Evolutionary conservation across 768 basidiomycete genomes (phyloP).

Genomic region (Rhizopogon rudus): DNA sequence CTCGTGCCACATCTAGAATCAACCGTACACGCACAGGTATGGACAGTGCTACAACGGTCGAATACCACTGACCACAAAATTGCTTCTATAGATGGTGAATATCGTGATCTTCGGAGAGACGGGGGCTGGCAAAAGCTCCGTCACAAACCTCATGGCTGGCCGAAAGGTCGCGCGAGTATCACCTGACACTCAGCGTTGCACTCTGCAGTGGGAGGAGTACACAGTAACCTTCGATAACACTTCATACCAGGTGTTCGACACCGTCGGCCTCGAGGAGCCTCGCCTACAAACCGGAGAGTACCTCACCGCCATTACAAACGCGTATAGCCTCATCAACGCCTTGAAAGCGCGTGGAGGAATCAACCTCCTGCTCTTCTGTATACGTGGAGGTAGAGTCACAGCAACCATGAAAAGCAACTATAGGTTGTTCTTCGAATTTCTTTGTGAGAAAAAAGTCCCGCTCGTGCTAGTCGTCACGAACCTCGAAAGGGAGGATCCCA

Average conservation of each 20-base stretch:
- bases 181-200: slow-evolving; percentile 30
- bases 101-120: slow-evolving; percentile 42
- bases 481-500: slow-evolving; percentile 29
- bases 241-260: slow-evolving; percentile 27
- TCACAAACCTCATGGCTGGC: slow-evolving; percentile 30
- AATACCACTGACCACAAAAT: neutral
- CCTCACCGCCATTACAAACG: slow-evolving; percentile 25
- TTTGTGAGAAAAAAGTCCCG: slow-evolving; percentile 31
- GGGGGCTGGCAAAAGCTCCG: slow-evolving; percentile 31
- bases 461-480: slow-evolving; percentile 33
- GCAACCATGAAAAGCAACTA: slow-evolving; percentile 35
- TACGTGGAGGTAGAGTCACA: slow-evolving; percentile 37
- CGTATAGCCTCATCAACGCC: slow-evolving; percentile 27
- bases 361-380: slow-evolving; percentile 36
- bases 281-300: slow-evolving; percentile 20
- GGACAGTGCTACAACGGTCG: neutral
- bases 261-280: slow-evolving; percentile 30
- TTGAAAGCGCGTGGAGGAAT: slow-evolving; percentile 29
- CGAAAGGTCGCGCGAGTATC: slow-evolving; percentile 17
- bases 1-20: neutral
- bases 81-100: slow-evolving; percentile 17
- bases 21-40: neutral
- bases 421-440: slow-evolving; percentile 35
- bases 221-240: slow-evolving; percentile 13
- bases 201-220: slow-evolving; percentile 29